Evolutionary conservation across 768 basidiomycete species (phyloP).

Genomic region (Cytidiella melzeri): DNA sequence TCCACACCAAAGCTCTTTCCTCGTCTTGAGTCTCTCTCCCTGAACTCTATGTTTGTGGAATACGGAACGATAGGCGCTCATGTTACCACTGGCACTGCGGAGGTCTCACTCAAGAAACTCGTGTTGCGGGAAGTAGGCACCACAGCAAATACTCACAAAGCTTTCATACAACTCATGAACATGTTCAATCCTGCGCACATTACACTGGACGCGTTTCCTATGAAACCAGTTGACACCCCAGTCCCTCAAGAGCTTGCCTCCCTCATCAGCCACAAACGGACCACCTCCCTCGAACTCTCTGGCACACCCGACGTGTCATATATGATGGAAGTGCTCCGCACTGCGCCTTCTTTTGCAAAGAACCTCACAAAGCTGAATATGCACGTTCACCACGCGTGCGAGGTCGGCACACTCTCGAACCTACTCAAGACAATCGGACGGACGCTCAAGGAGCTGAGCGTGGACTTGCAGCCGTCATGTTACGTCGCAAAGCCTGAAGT

Average conservation of each 20-base stretch:
- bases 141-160: not conserved
- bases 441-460: not conserved
- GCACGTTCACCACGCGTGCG: not conserved
- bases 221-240: not conserved
- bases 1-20: not conserved
- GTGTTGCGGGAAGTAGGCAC: not conserved
- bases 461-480: not conserved
- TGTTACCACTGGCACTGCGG: not conserved
- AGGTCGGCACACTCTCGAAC: not conserved
- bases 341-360: not conserved
- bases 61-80: not conserved
- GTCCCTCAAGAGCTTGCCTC: not conserved
- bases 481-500: not conserved
- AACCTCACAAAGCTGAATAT: not conserved
- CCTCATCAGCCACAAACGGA: not conserved
- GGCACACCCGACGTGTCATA: not conserved
- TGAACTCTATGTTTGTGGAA: not conserved
- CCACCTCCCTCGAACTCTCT: not conserved
- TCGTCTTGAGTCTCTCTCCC: not conserved
- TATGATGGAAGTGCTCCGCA: not conserved
- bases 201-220: not conserved
- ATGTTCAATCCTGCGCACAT: not conserved
- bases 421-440: not conserved
- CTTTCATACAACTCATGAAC: not conserved
- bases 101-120: not conserved